These are phyloP conservation scores for Chrysanthemum seticuspe DNA, from an alignment of 129 eudicot species.

Conservation along the genomic window DNA sequence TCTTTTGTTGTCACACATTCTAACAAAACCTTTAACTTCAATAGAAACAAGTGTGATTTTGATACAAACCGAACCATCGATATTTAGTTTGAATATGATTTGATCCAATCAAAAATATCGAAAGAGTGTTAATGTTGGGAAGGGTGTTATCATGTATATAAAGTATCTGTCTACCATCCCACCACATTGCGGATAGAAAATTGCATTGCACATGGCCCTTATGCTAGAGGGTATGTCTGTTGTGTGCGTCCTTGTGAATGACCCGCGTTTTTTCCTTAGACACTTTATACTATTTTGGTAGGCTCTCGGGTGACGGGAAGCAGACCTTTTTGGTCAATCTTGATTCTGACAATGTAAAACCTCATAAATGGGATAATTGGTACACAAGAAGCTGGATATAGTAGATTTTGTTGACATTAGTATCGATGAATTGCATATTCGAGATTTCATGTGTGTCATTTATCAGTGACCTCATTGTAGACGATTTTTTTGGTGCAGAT, in stretches of 20 bases:
- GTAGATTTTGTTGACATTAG: conserved; percentile 38
- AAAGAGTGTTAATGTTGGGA: conserved; percentile 67
- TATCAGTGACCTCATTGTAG: not conserved
- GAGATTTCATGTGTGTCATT: conserved; percentile 81
- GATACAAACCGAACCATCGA: too few relatives aligned
- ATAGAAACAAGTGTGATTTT: too few relatives aligned
- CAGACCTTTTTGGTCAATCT: conserved; percentile 72
- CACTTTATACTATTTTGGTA: conserved; percentile 23
- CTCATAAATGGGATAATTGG: conserved; percentile 79
- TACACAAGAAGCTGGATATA: conserved; percentile 53
- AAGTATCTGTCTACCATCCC: conserved; percentile 78
- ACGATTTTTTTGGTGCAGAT: conserved; percentile 35
- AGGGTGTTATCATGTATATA: conserved; percentile 87
- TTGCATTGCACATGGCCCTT: conserved; percentile 89
- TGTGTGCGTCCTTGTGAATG: not conserved
- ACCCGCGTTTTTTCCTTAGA: not conserved
- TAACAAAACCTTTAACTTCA: too few relatives aligned
- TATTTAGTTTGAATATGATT: too few relatives aligned
- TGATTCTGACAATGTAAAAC: conserved; percentile 70
- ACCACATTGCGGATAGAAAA: conserved; percentile 74
- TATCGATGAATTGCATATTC: conserved; percentile 80
- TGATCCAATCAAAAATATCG: too few relatives aligned
- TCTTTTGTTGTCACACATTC: too few relatives aligned
- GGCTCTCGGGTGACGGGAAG: conserved; percentile 79
- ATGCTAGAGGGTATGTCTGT: conserved; percentile 86